These are phyloP conservation scores for Neoboletus brunneissimus DNA, from an alignment of 768 basidiomycete species.

Conservation along the genomic window DNA sequence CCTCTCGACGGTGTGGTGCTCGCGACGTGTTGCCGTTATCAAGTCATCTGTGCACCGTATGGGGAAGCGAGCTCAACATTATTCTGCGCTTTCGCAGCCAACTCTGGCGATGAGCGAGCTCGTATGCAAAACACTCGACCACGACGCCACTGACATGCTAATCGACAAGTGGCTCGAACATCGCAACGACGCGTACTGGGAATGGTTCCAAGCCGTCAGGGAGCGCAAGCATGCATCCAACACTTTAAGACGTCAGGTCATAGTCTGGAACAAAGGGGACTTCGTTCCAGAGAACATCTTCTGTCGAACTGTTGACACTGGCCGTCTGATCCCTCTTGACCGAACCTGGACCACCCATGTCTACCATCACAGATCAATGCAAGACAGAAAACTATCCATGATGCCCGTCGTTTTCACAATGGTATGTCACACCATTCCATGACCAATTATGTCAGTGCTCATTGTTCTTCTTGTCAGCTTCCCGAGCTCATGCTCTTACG, in stretches of 20 bases:
- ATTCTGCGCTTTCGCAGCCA: conserved; percentile 66
- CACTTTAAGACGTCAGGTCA: conserved; percentile 48
- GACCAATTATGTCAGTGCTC: neutral
- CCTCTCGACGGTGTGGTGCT: neutral
- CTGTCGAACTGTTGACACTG: conserved; percentile 74
- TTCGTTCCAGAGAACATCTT: conserved; percentile 80
- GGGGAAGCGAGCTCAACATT: conserved; percentile 34
- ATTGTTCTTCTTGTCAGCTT: conserved; percentile 41
- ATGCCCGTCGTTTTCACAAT: conserved; percentile 81
- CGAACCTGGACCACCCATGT: conserved; percentile 81
- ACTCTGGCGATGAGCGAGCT: conserved; percentile 74
- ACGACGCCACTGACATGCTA: conserved; percentile 72
- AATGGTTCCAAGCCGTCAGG: conserved; percentile 71
- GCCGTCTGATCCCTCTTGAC: conserved; percentile 74
- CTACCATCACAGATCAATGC: conserved; percentile 74
- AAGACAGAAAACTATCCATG: conserved; percentile 69
- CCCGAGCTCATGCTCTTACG: conserved; percentile 77
- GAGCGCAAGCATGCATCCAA: conserved; percentile 60
- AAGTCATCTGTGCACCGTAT: conserved; percentile 14
- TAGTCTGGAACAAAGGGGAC: conserved; percentile 61
- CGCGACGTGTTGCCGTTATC: conserved; percentile 10
- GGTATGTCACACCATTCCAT: conserved; percentile 39
- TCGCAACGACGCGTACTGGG: conserved; percentile 69
- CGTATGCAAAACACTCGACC: conserved; percentile 72
- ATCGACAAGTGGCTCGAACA: conserved; percentile 86